phyloP scores from a whole-genome alignment of 345 rosid species.

The Euphorbia pulcherrima region DNA sequence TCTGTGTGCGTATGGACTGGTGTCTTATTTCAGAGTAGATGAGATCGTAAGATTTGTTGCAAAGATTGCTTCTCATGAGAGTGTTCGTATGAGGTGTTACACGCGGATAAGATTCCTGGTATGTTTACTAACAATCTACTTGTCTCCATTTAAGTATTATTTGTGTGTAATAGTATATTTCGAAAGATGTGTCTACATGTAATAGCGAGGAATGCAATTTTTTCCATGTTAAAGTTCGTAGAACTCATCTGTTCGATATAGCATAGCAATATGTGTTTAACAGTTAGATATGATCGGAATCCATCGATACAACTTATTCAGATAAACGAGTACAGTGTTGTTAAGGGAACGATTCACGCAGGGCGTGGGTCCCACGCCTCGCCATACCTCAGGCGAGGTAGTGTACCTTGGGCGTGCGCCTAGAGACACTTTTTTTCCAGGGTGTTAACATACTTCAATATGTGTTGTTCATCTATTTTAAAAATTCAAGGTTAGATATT shows the following conservation, averaged over 20 bases:
- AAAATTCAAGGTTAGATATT: no score
- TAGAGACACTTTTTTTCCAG: no score
- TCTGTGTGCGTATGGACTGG: slow-evolving; percentile 34
- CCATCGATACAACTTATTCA: neutral
- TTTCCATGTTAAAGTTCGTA: neutral
- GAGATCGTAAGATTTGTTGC: slow-evolving; percentile 27
- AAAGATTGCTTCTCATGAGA: slow-evolving; percentile 18
- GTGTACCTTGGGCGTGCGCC: no score
- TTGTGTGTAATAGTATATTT: no score
- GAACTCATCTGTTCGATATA: no score
- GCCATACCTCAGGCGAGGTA: no score
- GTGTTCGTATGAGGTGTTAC: slow-evolving; percentile 27
- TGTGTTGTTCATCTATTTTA: no score
- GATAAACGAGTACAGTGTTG: neutral
- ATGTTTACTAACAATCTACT: slow-evolving; percentile 3
- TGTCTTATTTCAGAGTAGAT: slow-evolving; percentile 14
- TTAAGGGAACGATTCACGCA: no score
- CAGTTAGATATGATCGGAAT: neutral
- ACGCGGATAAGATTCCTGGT: slow-evolving; percentile 27
- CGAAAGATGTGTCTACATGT: neutral
- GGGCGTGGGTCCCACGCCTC: no score
- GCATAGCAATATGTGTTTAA: neutral
- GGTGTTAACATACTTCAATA: no score
- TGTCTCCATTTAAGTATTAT: neutral
- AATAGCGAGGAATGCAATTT: neutral